Conservation (phyloP, 108 stramenopile genomes). For the Cyclotella kingstonii region DNA sequence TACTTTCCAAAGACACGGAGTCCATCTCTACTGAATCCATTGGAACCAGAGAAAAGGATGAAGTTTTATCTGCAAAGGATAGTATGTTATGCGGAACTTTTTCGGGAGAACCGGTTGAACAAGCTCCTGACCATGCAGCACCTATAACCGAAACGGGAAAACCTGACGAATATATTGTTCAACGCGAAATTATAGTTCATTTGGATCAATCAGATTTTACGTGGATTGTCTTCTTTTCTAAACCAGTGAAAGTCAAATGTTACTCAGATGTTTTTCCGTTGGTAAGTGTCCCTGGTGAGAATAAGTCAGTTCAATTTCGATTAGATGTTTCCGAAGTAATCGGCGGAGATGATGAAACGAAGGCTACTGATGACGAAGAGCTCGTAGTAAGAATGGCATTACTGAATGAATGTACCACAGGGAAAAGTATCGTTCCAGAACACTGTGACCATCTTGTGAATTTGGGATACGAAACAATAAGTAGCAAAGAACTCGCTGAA, state of each 20-base stretch:
- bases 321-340: slow-evolving; percentile 37
- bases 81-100: slow-evolving; percentile 40
- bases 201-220: slow-evolving; percentile 79
- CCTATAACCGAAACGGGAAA: slow-evolving; percentile 29
- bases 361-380: slow-evolving; percentile 16
- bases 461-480: slow-evolving; percentile 40
- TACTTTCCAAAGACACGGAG: not conserved
- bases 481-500: slow-evolving; percentile 21
- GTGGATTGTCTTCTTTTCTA: slow-evolving; percentile 90
- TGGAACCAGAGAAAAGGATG: not conserved
- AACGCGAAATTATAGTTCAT: slow-evolving; percentile 66
- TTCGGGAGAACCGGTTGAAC: slow-evolving; percentile 25
- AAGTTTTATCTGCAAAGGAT: not conserved
- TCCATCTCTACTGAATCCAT: not conserved
- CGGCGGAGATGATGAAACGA: slow-evolving; percentile 6
- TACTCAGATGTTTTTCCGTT: slow-evolving; percentile 34
- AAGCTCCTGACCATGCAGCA: slow-evolving; percentile 28
- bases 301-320: slow-evolving; percentile 25
- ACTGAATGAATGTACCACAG: slow-evolving; percentile 76
- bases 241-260: slow-evolving; percentile 70
- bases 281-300: slow-evolving; percentile 21
- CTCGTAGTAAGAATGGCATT: slow-evolving; percentile 79
- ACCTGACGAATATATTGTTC: slow-evolving; percentile 38
- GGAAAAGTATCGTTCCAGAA: slow-evolving; percentile 39
- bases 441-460: slow-evolving; percentile 30